Evolutionary conservation across 805 yeast genomes (phyloP), one percentile per base, ranked within the genome.

Genomic region (Sporopachydermia lactativora): DNA sequence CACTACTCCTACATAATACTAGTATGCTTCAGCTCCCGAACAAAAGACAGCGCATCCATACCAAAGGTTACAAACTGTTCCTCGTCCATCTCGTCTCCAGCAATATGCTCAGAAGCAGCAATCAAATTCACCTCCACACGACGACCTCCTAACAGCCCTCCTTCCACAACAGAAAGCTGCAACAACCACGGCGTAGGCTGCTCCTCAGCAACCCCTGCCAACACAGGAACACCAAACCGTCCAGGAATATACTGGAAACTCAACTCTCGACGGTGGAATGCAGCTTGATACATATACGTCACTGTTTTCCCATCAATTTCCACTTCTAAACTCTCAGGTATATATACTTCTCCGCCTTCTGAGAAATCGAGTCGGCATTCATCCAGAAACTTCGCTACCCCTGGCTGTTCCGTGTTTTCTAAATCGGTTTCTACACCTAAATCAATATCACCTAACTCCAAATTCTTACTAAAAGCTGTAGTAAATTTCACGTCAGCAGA

Each of bases 71-170:
- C n/a, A n/a, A 24, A 24, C 31, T 24, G 31, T 8, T 24, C n/a
- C n/a, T 24, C 31, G n/a, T 8, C 13, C 31, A 24, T 24, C 11
- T 18, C 36, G 2, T 43, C 39, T 3, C 39, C 45, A 4, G 47
- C 50, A 2, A 43, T 40, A 38, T 42, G 49, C 15, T 24, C 31
- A 24, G 31, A 24, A 41, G 60, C 55, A 34, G 71, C 64, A 38
- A 71, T 66, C 45, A 75, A 54, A 45, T 65, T 58, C 41, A 71
- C 62, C 52, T 75, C 81, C 5, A 60, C 45, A 17, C 63, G 57
- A 43, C 75, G 58, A 1, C 81, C 81, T 8, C 78, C 79, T 37
- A 71, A 57, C 4, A 64, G 54, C 3, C 80, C 81, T n/a, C 78
- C 77, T 49, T 75, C 80, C 14, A 70, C 56, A 14, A 64, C 51